Conservation (phyloP, 2,329 filamentous ascomycete genomes). For the Colletotrichum sublineola region DNA sequence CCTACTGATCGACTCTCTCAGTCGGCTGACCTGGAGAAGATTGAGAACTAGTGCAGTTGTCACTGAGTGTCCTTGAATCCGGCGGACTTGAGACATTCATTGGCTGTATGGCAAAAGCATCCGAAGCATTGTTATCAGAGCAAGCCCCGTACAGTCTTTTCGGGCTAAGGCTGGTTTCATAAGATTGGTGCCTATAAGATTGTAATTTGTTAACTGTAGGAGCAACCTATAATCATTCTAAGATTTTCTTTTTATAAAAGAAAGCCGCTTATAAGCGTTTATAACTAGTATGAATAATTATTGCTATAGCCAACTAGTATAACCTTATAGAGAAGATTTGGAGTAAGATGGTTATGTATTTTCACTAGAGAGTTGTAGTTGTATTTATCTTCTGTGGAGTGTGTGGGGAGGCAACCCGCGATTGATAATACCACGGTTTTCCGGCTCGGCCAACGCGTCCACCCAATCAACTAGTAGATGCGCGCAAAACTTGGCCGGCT, state of each 20-base stretch:
- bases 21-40: constrained; percentile 26
- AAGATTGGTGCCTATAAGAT: accelerated
- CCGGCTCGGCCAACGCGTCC: no score
- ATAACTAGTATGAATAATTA: no score
- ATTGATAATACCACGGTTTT: no score
- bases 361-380: no score
- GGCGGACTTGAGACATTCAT: no score
- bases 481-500: constrained; percentile 23
- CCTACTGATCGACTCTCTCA: not conserved
- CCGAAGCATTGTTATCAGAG: not conserved
- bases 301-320: constrained; percentile 42
- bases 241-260: not conserved
- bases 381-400: no score
- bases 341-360: constrained; percentile 40
- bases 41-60: not conserved
- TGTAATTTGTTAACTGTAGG: not conserved
- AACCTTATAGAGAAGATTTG: constrained; percentile 60
- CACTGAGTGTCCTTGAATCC: not conserved
- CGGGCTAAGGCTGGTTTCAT: not conserved
- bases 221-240: not conserved
- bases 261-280: constrained; percentile 45
- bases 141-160: not conserved
- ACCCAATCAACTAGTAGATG: no score
- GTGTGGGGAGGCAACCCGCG: no score
- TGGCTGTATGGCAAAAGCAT: not conserved